Evolutionary conservation across 805 yeast species (phyloP), one percentile per base, ranked within the genome.

Genomic region (Yarrowia porcina): DNA sequence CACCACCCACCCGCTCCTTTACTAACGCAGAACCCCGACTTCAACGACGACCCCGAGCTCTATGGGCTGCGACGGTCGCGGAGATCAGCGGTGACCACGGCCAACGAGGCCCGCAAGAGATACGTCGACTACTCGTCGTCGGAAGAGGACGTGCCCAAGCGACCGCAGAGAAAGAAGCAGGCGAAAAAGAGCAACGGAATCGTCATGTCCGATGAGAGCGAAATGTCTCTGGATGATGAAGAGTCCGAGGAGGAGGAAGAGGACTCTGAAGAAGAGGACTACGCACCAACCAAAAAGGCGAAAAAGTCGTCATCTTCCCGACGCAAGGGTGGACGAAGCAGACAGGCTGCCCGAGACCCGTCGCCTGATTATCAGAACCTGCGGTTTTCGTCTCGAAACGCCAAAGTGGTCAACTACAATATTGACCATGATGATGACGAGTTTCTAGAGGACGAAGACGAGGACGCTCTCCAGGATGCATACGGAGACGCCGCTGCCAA

Each of bases 311-410:
- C 52, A 8, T 44, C 49, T 21, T 73, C 71, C 10, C 5, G 41
- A 28, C 44, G 47, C 64, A 32, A 68, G 64, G 28, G 70, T 65
- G 70, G 67, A 28, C 69, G 65, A 11, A 77, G 73, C 33, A 76
- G 72, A 57, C 76, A 71, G 30, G 67, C 65, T 45, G 72, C 69
- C 42, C 50, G 63, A n/a, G 63, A 61, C 12, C 66, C 70, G 33
- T 64, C 71, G 7, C 73, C 61, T 2, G 56, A 54, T 45, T 42
- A 54, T 32, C 61, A 56, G 18, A 52, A 71, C 28, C 66, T 72
- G 70, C 80, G 97, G 65, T 90, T 90, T 68, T 88, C 96, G 17
- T 81, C 92, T 2, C 81, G 98, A 72, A 87, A 86, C 69, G 82
- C 79, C 67, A 59, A 59, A 66, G 78, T 80, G n/a, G 85, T 92